Base-by-base conservation (phyloP, 306 rosid species). In the Quercus rubra region DNA sequence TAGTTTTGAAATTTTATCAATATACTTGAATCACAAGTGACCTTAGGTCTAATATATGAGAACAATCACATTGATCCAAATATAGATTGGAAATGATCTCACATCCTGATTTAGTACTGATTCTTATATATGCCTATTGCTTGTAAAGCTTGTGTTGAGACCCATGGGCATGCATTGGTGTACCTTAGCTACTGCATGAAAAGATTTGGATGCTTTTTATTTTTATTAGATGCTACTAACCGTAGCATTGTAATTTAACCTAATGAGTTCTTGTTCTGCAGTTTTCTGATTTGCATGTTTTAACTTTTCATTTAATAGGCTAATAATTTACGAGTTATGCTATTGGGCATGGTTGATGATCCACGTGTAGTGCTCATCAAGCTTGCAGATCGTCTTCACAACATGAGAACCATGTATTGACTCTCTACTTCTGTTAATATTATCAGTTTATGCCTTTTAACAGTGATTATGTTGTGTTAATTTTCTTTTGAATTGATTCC, bases 341-440 rank as follows among this genome's bases (percentile, higher is more conserved):
- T 94, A 69, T 80, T 94, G 94, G 98, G 98, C 84, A 94, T 94
- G 98, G 94, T 94, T 90, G 98, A 94, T 85, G 98, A 94, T 87
- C 98, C 97, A 61, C 97, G 98, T 57, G 92, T 91, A 38, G 97
- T 94, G 85, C 98, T 94, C 86, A 90, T 94, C 90, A 94, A 94
- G 97, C 97, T 94, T 85, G 97, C 98, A 17, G 98, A 94, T 68
- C 98, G 98, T 54, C 98, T 94, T 88, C 98, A 94, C 89, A 94
- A 94, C 87, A 94, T 94, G 97, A 89, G 98, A 90, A 94, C 97
- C 78, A 92, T 94, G 98, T 94, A 92, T 73, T 76, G 74, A 72
- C 80, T 87, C 81, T 78, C 70, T 73, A 79, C 84, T 80, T 73
- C 46, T 55, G 61, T 43, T 67, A 52, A 25, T 54, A 20, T 71